Base-by-base conservation (phyloP, 345 rosid species). In the Eucalyptus viminalis region DNA sequence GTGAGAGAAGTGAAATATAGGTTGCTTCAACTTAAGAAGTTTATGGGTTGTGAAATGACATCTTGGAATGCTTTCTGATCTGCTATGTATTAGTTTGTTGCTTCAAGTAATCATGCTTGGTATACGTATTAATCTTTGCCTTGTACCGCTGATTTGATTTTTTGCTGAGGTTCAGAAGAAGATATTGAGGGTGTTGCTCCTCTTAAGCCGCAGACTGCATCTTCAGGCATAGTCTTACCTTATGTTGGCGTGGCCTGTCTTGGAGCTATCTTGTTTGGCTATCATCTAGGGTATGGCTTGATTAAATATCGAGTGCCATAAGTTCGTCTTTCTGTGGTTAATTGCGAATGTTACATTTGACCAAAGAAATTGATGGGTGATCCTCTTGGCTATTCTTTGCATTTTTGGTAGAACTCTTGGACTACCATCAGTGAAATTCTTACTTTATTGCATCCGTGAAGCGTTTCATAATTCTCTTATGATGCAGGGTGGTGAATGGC, bases 211-310 rank as follows among this genome's bases (percentile, higher is more conserved):
- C 92, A 89, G 72, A 91, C 58, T n/a, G 93, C 92, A 89, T 95
- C 96, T 90, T 92, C 97, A 6, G 99, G 99, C 62, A 93, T 93
- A 2, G 99, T 98, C 88, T 93, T 97, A 88, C 99, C 99, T 9
- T 97, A 92, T 89, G 99, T 98, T 53, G 99, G 95, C 31, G 94
- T 98, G 92, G 99, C 99, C 91, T 97, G 99, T 92, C 94, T 98
- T 87, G 99, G 99, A 90, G 99, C 99, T 92, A 94, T 94, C 81
- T 89, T 96, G 92, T 97, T 98, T 93, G 99, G 99, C 91, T 98
- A 98, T 91, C 99, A 98, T 93, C 95, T 97, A 29, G 99, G 97
- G 99, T 98, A 95, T 88, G 95, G 88, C 65, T 58, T 7, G 53
- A 34, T 80, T 88, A 45, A 72, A 60, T 83, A 31, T 86, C 4